Conservation (phyloP, 371 early-diverging fungal species). For the Funneliformis caledonium region DNA sequence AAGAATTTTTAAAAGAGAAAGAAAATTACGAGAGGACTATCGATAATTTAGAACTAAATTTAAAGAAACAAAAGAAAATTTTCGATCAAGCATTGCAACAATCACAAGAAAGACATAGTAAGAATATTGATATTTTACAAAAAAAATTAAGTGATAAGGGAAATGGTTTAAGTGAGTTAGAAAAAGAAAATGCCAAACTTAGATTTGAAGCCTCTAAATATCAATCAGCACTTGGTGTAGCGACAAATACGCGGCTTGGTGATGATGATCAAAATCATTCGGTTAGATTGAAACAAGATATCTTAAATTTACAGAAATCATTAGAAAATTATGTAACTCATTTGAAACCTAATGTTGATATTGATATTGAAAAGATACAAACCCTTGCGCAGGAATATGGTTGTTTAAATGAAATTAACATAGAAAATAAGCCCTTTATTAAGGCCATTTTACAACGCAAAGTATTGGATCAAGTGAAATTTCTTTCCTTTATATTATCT, state of each 20-base stretch:
- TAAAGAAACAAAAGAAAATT: not conserved
- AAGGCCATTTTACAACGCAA: not conserved
- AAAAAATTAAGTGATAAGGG: not conserved
- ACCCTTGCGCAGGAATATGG: not conserved
- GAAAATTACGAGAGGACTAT: no score
- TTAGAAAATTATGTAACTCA: not conserved
- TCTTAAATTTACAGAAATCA: not conserved
- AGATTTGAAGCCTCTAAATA: conserved; percentile 9
- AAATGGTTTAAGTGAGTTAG: not conserved
- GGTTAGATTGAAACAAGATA: not conserved
- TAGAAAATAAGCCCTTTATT: not conserved
- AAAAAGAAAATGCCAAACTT: not conserved
- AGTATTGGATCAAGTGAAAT: not conserved
- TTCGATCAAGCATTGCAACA: not conserved
- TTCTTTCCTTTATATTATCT: not conserved
- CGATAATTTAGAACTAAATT: no score
- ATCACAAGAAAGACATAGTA: not conserved
- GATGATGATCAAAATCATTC: conserved; percentile 19
- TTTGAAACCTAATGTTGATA: not conserved
- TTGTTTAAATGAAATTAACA: not conserved
- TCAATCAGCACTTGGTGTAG: conserved; percentile 27
- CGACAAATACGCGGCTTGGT: conserved; percentile 4
- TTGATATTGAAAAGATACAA: not conserved
- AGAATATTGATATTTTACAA: not conserved
- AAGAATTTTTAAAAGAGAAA: no score